These are phyloP conservation scores for Carallia pectinifolia DNA, from an alignment of 345 rosid genomes.

Conservation along the genomic window DNA sequence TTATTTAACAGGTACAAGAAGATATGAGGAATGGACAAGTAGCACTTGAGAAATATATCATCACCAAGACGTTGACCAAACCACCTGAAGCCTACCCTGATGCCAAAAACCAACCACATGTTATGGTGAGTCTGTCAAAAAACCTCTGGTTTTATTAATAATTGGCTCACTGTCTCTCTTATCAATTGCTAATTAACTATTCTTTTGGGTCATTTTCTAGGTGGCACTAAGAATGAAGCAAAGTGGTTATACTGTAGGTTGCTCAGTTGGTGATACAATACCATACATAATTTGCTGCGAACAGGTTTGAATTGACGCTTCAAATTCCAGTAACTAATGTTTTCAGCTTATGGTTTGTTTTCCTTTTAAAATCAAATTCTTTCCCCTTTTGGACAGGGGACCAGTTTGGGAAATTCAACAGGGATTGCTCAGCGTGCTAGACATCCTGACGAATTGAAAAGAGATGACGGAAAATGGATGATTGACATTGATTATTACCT, in stretches of 20 bases:
- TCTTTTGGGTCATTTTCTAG: slow-evolving; percentile 43
- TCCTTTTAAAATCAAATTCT: neutral
- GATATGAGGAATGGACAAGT: slow-evolving; percentile 93
- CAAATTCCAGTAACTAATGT: slow-evolving; percentile 2
- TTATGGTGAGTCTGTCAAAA: slow-evolving; percentile 52
- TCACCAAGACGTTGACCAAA: slow-evolving; percentile 92
- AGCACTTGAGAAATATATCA: slow-evolving; percentile 85
- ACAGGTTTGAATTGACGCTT: slow-evolving; percentile 56
- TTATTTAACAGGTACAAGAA: slow-evolving; percentile 69
- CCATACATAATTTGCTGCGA: slow-evolving; percentile 92
- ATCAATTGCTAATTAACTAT: slow-evolving; percentile 18
- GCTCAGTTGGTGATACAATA: slow-evolving; percentile 77
- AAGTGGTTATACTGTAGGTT: slow-evolving; percentile 78
- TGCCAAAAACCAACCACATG: slow-evolving; percentile 95
- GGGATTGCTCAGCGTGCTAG: slow-evolving; percentile 95
- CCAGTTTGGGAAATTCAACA: slow-evolving; percentile 48
- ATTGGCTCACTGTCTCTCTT: slow-evolving; percentile 4
- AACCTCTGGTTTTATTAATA: neutral
- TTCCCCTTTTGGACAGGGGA: slow-evolving; percentile 48
- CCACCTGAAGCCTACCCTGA: slow-evolving; percentile 95
- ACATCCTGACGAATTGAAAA: slow-evolving; percentile 92
- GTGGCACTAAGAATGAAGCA: slow-evolving; percentile 90
- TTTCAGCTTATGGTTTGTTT: neutral
- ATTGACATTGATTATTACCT: slow-evolving; percentile 93
- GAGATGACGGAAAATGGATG: slow-evolving; percentile 80